These are phyloP conservation scores for Flueggea neowawraea DNA, from an alignment of 441 rosid genomes.

Conservation along the genomic window DNA sequence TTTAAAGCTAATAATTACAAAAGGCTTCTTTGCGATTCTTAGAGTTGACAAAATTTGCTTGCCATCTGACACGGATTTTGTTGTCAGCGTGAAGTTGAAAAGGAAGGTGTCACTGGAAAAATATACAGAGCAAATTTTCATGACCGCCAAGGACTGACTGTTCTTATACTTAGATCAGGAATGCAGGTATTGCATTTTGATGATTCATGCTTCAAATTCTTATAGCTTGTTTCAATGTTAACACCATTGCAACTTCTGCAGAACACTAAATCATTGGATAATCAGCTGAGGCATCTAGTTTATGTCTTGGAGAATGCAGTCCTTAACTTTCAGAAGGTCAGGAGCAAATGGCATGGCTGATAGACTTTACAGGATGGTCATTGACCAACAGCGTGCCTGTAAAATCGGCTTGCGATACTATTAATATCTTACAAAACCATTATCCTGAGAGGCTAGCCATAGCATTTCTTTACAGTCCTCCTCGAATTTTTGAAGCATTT, in stretches of 20 bases:
- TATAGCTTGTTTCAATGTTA: conserved; percentile 9
- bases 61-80: neutral
- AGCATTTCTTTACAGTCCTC: conserved; percentile 92
- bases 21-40: no score
- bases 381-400: conserved; percentile 66
- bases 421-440: conserved; percentile 73
- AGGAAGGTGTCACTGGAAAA: conserved; percentile 95
- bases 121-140: conserved; percentile 80
- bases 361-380: conserved; percentile 92
- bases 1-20: no score
- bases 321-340: conserved; percentile 82
- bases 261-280: conserved; percentile 73
- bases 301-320: conserved; percentile 95
- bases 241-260: conserved; percentile 26
- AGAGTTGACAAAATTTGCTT: no score
- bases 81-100: conserved; percentile 64
- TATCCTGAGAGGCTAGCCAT: conserved; percentile 96
- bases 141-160: conserved; percentile 78
- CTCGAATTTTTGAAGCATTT: conserved; percentile 86
- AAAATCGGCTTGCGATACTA: conserved; percentile 74
- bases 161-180: conserved; percentile 88
- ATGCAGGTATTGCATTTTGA: conserved; percentile 53
- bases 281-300: conserved; percentile 77
- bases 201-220: neutral
- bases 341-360: conserved; percentile 95